phyloP scores from a whole-genome alignment of 352 stramenopile genomes.

The Phytophthora pisi region DNA sequence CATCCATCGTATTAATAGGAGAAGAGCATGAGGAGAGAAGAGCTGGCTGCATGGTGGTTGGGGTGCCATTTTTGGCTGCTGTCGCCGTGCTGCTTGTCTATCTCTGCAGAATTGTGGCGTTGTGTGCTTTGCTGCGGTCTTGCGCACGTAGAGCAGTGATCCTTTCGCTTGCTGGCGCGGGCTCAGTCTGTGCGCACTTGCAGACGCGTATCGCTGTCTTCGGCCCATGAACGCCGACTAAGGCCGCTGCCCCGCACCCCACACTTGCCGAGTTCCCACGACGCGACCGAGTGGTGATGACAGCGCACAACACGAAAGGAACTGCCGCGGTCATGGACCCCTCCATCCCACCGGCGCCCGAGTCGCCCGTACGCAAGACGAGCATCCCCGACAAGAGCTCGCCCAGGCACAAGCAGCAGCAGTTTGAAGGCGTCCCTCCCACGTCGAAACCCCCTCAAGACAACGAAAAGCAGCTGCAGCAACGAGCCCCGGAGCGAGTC shows the following conservation, averaged over 20 bases:
- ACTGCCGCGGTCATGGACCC: slow-evolving; percentile 31
- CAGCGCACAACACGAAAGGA: slow-evolving; percentile 33
- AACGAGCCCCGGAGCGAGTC: slow-evolving; percentile 29
- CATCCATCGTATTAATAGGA: slow-evolving; percentile 32
- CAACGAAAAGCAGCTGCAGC: slow-evolving; percentile 23
- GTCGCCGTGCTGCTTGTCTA: slow-evolving; percentile 16
- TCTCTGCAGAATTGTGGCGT: slow-evolving; percentile 21
- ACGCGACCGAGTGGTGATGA: slow-evolving; percentile 23
- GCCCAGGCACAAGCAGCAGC: slow-evolving; percentile 29
- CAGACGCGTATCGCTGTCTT: slow-evolving; percentile 13
- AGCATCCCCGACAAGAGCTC: slow-evolving; percentile 28
- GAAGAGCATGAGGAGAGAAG: not conserved
- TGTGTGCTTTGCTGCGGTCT: slow-evolving; percentile 21
- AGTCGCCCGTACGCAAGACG: slow-evolving; percentile 22
- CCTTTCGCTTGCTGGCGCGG: slow-evolving; percentile 20
- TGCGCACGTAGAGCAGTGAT: slow-evolving; percentile 27
- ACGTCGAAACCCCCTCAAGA: slow-evolving; percentile 11
- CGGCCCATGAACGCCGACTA: slow-evolving; percentile 20
- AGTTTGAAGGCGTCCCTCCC: slow-evolving; percentile 11
- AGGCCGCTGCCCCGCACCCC: slow-evolving; percentile 6
- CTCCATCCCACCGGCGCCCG: slow-evolving; percentile 20
- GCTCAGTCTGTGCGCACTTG: slow-evolving; percentile 2
- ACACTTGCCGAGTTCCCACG: not conserved
- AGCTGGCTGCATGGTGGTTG: slow-evolving; percentile 10
- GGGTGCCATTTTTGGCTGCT: slow-evolving; percentile 25